Percentiles rank a stretch among this genome's conserved stretches.
Evolutionary conservation across 2,329 filamentous ascomycete genomes (phyloP).

Genomic region (Ophiostoma novo-ulmi): DNA sequence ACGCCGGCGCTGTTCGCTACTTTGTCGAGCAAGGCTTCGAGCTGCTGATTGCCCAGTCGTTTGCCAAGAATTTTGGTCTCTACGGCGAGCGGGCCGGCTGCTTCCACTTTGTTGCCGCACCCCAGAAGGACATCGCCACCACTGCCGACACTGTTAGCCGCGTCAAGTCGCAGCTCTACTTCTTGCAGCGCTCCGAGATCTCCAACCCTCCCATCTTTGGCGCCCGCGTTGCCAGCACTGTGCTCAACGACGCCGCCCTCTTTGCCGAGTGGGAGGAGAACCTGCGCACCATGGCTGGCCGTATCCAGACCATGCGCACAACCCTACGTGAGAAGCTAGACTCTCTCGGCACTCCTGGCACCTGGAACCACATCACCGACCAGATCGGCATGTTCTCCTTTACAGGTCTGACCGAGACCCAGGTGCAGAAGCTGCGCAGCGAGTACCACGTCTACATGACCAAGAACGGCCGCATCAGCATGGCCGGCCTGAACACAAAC

Average conservation of each 20-base stretch:
- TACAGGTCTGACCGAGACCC: conserved; percentile 69
- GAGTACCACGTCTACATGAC: conserved; percentile 83
- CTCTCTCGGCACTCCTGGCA: conserved; percentile 76
- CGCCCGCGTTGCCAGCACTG: conserved; percentile 75
- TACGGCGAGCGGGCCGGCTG: conserved; percentile 95
- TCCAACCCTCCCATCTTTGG: conserved; percentile 95
- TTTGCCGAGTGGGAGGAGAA: conserved; percentile 93
- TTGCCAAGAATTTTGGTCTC: conserved; percentile 96
- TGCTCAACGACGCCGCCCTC: conserved; percentile 76
- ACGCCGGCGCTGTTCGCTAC: conserved; percentile 89
- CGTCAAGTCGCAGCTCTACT: conserved; percentile 81
- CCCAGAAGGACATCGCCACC: conserved; percentile 54
- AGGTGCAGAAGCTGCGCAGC: conserved; percentile 65
- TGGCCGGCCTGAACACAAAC: conserved; percentile 91
- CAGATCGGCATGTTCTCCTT: conserved; percentile 99
- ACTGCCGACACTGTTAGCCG: conserved; percentile 51
- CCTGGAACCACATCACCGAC: conserved; percentile 95
- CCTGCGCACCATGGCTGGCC: conserved; percentile 85
- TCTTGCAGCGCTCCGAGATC: conserved; percentile 95
- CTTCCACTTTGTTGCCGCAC: conserved; percentile 85
- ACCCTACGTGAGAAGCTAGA: conserved; percentile 75
- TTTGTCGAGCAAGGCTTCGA: conserved; percentile 90
- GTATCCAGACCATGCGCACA: conserved; percentile 88
- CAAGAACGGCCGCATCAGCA: conserved; percentile 96
- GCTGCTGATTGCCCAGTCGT: conserved; percentile 83